These are phyloP conservation scores for Colletotrichum tabaci DNA, from an alignment of 2,329 filamentous ascomycete genomes.

Conservation along the genomic window DNA sequence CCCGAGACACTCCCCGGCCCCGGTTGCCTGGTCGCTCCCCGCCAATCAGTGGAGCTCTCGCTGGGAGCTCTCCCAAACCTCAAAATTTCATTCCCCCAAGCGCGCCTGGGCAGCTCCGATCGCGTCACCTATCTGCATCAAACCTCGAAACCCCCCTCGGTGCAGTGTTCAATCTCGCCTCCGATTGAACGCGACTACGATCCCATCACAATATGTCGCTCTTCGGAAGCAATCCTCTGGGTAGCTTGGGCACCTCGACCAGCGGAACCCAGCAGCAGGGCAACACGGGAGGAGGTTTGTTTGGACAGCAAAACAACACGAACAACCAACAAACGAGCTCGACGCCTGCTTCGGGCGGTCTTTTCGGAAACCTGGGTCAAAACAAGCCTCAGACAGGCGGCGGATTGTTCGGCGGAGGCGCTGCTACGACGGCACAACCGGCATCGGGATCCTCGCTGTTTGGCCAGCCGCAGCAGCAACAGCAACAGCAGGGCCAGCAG, in stretches of 20 bases:
- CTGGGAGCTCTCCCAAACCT: slow-evolving; percentile 40
- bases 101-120: slow-evolving; percentile 29
- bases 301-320: slow-evolving; percentile 41
- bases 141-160: slow-evolving; percentile 7
- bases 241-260: slow-evolving; percentile 37
- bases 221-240: slow-evolving; percentile 45
- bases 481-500: slow-evolving; percentile 44
- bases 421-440: slow-evolving; percentile 41
- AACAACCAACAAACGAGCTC: slow-evolving; percentile 42
- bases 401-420: slow-evolving; percentile 51
- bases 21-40: slow-evolving; percentile 41
- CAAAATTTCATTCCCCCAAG: slow-evolving; percentile 38
- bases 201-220: slow-evolving; percentile 39
- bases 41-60: slow-evolving; percentile 43
- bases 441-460: slow-evolving; percentile 42
- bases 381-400: slow-evolving; percentile 49
- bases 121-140: slow-evolving; percentile 16
- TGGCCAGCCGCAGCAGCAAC: slow-evolving; percentile 43
- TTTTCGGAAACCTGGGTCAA: slow-evolving; percentile 41
- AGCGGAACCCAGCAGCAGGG: slow-evolving; percentile 32
- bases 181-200: slow-evolving; percentile 19
- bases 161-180: slow-evolving; percentile 20
- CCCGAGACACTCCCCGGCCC: not conserved
- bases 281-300: slow-evolving; percentile 41
- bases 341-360: slow-evolving; percentile 47